Evolutionary conservation across 164 flowering plant genomes (phyloP).

Genomic region (Berberis thunbergii): DNA sequence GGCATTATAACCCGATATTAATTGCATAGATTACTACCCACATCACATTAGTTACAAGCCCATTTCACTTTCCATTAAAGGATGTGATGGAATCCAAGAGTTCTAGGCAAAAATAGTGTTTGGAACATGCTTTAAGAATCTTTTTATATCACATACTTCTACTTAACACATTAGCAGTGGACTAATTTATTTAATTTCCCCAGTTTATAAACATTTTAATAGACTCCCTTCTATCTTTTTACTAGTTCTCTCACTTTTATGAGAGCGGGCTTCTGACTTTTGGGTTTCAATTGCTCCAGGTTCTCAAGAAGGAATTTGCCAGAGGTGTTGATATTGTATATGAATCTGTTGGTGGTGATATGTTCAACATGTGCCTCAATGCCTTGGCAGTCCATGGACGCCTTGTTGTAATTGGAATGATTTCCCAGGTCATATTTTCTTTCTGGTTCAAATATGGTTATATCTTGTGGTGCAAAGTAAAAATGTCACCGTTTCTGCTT

Average conservation of each 20-base stretch:
- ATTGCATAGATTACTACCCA: too few species aligned
- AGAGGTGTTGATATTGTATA: constrained; percentile 88
- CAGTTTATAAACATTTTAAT: too few species aligned
- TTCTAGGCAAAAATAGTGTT: neutral
- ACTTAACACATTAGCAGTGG: too few species aligned
- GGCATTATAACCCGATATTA: too few species aligned
- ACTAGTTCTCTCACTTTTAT: too few species aligned
- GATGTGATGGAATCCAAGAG: neutral
- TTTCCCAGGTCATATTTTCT: constrained; percentile 65
- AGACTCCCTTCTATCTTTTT: neutral
- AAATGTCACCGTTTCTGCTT: neutral
- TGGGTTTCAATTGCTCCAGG: constrained; percentile 34
- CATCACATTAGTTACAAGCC: too few species aligned
- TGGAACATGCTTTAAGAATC: too few species aligned
- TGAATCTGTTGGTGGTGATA: constrained; percentile 94
- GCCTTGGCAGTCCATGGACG: constrained; percentile 81
- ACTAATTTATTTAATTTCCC: too few species aligned
- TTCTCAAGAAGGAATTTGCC: constrained; percentile 82
- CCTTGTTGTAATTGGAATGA: constrained; percentile 94
- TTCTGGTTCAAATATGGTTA: neutral
- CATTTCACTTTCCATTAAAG: too few species aligned
- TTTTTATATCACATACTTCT: too few species aligned
- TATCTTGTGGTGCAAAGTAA: neutral
- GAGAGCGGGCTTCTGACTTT: neutral
- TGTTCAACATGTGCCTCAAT: constrained; percentile 85